Evolutionary conservation across 169 alveolate species (phyloP).

Genomic region (Plasmodium berghei): DNA sequence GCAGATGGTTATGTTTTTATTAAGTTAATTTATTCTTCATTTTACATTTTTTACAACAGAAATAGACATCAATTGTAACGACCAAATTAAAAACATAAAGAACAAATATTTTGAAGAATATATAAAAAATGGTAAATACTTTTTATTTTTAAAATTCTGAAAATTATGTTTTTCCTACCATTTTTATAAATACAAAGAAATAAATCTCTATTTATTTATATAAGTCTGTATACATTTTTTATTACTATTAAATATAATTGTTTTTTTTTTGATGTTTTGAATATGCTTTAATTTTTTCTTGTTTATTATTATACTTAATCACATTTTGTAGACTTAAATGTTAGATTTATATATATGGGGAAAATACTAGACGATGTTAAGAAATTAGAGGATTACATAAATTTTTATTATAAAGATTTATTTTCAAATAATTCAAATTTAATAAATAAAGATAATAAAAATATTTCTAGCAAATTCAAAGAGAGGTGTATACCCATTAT

Average conservation of each 20-base stretch:
- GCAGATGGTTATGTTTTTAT: no score
- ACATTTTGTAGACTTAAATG: slow-evolving; percentile 67
- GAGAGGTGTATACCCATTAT: slow-evolving; percentile 31
- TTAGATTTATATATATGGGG: slow-evolving; percentile 82
- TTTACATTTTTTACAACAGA: slow-evolving; percentile 4
- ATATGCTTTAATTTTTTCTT: neutral
- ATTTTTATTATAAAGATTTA: slow-evolving; percentile 37
- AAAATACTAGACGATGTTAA: slow-evolving; percentile 73
- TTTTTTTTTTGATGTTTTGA: no score
- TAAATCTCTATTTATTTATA: no score
- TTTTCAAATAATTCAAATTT: slow-evolving; percentile 4
- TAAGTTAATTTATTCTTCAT: neutral
- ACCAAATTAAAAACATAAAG: slow-evolving; percentile 31
- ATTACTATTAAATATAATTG: no score
- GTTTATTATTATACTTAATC: neutral
- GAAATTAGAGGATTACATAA: slow-evolving; percentile 70
- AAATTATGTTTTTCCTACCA: neutral
- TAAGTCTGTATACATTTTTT: no score
- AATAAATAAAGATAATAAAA: slow-evolving; percentile 8
- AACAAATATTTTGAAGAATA: slow-evolving; percentile 26
- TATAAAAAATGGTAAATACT: slow-evolving; percentile 20
- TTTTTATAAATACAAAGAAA: neutral
- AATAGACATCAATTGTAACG: slow-evolving; percentile 43
- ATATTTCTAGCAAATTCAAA: neutral
- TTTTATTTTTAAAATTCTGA: neutral